Base-by-base conservation (phyloP, 208 protist genomes). In the Herpetomonas tarakana region DNA sequence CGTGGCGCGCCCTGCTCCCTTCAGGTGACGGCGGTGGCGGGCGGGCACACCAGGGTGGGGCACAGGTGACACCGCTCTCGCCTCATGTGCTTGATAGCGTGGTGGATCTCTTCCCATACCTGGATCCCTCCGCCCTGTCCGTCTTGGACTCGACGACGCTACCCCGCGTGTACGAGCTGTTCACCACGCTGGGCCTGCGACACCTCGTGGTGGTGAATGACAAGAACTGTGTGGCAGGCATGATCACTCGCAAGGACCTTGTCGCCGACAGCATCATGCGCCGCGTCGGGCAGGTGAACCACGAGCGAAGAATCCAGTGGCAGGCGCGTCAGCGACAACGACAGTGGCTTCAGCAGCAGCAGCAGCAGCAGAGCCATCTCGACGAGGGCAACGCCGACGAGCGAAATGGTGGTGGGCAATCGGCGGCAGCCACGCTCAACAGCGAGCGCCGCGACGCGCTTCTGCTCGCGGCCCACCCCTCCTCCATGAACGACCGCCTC, bases 171-270 rank as follows among this genome's bases (percentile, higher is more conserved):
- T 85, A 85, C 50, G 53, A 63, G 21, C 79, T 85, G 67, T 85
- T 85, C 66, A 69, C 62, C 21, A 74, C 65, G 1, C 61, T 85
- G 9, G 78, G 78, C 16, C 62, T 85, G 26, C 78, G 78, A 18
- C 78, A 81, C 35, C 44, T 81, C 3, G 65, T 78, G 4, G 78
- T 85, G 25, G 78, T 85, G 22, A 50, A 76, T 31, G 30, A 29
- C 25, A 30, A 54, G 12, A 85, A 85, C 56, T 62, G 63, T 31
- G 66, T 69, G 19, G 63, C 77, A 49, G 78, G 78, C 35, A 71
- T 85, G 47, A 75, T 85, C 47, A 85, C 78, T 24, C 78, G 78
- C 39, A 81, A 80, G 29, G 78, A 85, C 58, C 57, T 85, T 1
- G 60, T 72, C 14, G 62, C 61, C 1, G 78, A 84, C 54, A 52